phyloP scores from a whole-genome alignment of 257 asterid species.

The Solanum dulcamara region DNA sequence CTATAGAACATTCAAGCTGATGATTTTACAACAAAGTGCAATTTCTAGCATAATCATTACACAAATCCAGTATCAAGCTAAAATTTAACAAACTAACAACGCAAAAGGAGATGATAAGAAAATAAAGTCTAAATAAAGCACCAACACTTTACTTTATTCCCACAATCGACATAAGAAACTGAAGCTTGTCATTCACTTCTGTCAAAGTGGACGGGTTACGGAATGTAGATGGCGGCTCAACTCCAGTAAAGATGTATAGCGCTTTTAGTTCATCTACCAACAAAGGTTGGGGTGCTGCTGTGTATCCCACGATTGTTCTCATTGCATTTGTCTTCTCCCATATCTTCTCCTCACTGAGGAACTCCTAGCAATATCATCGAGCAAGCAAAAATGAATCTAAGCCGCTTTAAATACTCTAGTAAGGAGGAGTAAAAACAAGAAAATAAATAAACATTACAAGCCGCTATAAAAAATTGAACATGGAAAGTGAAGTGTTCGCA shows the following conservation, averaged over 20 bases:
- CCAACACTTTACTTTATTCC: slow-evolving; percentile 33
- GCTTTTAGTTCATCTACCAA: slow-evolving; percentile 49
- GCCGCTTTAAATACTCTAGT: background rate
- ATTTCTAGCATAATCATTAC: background rate
- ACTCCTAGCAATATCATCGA: slow-evolving; percentile 3
- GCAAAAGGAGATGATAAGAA: background rate
- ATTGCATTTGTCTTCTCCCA: slow-evolving; percentile 61
- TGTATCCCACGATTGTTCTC: slow-evolving; percentile 52
- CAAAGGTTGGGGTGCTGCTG: slow-evolving; percentile 22
- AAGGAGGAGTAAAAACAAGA: background rate
- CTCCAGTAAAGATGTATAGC: slow-evolving; percentile 57
- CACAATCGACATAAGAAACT: slow-evolving; percentile 63
- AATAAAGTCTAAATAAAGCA: background rate
- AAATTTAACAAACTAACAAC: background rate
- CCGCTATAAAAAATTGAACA: background rate
- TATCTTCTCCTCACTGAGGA: slow-evolving; percentile 21
- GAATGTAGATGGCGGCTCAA: slow-evolving; percentile 46
- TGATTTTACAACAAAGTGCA: background rate
- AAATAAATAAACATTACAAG: background rate
- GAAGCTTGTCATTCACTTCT: slow-evolving; percentile 36
- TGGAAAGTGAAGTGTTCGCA: background rate
- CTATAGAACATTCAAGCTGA: background rate
- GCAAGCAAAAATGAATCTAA: background rate
- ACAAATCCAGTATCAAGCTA: background rate
- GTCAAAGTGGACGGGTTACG: background rate